A percentile compares a stretch with the other conserved stretches of the same genome.
These are phyloP conservation scores for Apiospora arundinis DNA, from an alignment of 2,329 filamentous ascomycete genomes.

Conservation along the genomic window DNA sequence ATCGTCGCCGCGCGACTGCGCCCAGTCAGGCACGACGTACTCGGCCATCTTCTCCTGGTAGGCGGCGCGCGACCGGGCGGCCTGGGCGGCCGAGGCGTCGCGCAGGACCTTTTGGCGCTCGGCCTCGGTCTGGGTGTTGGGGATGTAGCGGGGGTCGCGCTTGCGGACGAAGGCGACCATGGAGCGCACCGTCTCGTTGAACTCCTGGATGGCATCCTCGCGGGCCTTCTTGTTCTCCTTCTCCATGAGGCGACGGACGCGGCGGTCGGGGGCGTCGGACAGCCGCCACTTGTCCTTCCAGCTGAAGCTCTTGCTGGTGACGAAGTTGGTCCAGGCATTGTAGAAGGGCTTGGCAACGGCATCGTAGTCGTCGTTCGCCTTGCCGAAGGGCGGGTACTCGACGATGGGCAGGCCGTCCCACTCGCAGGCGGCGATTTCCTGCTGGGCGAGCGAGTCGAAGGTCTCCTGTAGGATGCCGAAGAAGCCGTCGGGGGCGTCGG, in stretches of 20 bases:
- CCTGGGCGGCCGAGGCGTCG: slow-evolving; percentile 82
- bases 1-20: slow-evolving; percentile 63
- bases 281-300: slow-evolving; percentile 89
- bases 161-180: slow-evolving; percentile 90
- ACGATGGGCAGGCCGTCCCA: slow-evolving; percentile 66
- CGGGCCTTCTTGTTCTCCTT: slow-evolving; percentile 89
- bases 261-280: slow-evolving; percentile 86
- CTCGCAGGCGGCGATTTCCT: slow-evolving; percentile 78
- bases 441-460: slow-evolving; percentile 80
- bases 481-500: slow-evolving; percentile 82
- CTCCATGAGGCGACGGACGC: slow-evolving; percentile 84
- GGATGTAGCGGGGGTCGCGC: slow-evolving; percentile 83
- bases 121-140: slow-evolving; percentile 77
- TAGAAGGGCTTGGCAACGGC: slow-evolving; percentile 82
- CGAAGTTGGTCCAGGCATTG: slow-evolving; percentile 77
- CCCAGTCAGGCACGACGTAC: slow-evolving; percentile 76
- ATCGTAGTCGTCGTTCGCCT: slow-evolving; percentile 77
- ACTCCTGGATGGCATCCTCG: slow-evolving; percentile 83
- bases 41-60: slow-evolving; percentile 76
- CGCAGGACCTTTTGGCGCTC: slow-evolving; percentile 81
- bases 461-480: slow-evolving; percentile 78
- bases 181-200: slow-evolving; percentile 89
- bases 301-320: slow-evolving; percentile 82
- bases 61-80: slow-evolving; percentile 79
- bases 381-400: slow-evolving; percentile 84